Conservation (phyloP, 176 grass and related monocot genomes). For the Aegilops tauschii region DNA sequence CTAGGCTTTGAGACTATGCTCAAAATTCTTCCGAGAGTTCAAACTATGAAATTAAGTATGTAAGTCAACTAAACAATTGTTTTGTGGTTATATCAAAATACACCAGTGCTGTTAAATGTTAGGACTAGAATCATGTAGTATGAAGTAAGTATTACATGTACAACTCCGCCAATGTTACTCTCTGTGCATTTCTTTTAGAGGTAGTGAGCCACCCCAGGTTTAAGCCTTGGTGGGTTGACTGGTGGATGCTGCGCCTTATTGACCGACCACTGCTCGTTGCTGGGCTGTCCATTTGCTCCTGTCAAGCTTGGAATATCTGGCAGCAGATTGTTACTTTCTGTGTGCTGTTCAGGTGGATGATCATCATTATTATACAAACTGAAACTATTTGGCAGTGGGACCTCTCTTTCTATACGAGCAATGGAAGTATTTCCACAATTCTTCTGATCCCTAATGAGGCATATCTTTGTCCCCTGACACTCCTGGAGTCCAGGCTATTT, state of each 20-base stretch:
- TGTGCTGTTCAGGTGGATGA: background rate
- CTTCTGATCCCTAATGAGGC: background rate
- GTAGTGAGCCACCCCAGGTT: background rate
- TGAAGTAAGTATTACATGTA: background rate
- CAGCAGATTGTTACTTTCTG: background rate
- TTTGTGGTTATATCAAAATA: background rate
- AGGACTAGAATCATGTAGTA: background rate
- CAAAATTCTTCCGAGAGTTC: background rate
- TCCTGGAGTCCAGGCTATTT: background rate
- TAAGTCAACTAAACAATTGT: background rate
- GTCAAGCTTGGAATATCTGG: background rate
- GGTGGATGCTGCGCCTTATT: background rate
- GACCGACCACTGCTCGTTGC: background rate
- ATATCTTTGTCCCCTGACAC: background rate
- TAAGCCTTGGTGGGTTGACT: background rate
- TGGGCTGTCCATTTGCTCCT: background rate
- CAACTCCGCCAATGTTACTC: background rate
- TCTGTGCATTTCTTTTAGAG: background rate
- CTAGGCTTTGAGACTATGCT: background rate
- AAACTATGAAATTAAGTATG: background rate
- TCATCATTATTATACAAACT: background rate
- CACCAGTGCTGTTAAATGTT: background rate
- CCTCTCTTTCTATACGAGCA: background rate
- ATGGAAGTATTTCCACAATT: background rate
- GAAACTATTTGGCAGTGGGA: background rate